Evolutionary conservation across 345 rosid genomes (phyloP).

Genomic region (Cardamine resedifolia): DNA sequence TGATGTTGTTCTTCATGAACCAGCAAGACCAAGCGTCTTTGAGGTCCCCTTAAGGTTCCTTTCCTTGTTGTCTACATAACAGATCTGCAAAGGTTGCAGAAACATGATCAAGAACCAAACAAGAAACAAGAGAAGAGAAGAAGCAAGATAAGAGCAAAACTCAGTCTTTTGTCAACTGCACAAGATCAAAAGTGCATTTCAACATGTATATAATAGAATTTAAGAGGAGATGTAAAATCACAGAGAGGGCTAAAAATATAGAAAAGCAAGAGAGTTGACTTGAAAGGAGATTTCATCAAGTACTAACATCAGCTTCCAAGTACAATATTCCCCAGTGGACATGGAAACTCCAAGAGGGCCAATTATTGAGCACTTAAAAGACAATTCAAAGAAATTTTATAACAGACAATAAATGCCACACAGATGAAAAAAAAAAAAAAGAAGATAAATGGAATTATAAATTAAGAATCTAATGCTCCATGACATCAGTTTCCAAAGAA

Average conservation of each 20-base stretch:
- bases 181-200: slow-evolving; percentile 63
- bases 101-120: slow-evolving; percentile 56
- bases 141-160: slow-evolving; percentile 33
- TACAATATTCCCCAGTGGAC: slow-evolving; percentile 40
- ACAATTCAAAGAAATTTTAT: slow-evolving; percentile 16
- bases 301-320: slow-evolving; percentile 39
- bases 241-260: slow-evolving; percentile 27
- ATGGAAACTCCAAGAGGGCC: slow-evolving; percentile 37
- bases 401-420: slow-evolving; percentile 23
- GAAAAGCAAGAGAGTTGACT: slow-evolving; percentile 39
- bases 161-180: slow-evolving; percentile 55
- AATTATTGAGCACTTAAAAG: slow-evolving; percentile 29
- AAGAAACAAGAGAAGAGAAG: slow-evolving; percentile 20
- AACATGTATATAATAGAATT: slow-evolving; percentile 48
- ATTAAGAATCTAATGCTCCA: slow-evolving; percentile 32
- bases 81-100: slow-evolving; percentile 61
- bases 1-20: slow-evolving; percentile 31
- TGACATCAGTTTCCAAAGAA: slow-evolving; percentile 37
- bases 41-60: slow-evolving; percentile 58
- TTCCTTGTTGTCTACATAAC: slow-evolving; percentile 48
- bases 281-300: slow-evolving; percentile 32
- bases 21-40: slow-evolving; percentile 35
- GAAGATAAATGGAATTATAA: not conserved
- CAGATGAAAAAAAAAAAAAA: slow-evolving; percentile 1
- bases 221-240: slow-evolving; percentile 34